These are phyloP conservation scores for Ganoderma sinense DNA, from an alignment of 1,284 basidiomycete species.

Conservation along the genomic window DNA sequence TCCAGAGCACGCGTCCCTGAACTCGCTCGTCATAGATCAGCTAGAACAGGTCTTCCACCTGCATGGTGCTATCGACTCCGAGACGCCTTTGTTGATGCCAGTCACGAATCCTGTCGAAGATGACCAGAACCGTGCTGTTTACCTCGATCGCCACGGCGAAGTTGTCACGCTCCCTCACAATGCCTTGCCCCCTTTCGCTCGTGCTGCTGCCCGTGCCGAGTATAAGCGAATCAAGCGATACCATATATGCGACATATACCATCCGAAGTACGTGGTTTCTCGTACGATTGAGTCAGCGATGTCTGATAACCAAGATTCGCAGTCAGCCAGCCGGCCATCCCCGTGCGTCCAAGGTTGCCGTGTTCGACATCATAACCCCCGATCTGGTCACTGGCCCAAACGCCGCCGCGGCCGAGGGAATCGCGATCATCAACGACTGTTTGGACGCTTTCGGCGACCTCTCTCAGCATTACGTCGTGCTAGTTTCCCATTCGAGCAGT, in stretches of 20 bases:
- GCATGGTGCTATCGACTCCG: constrained; percentile 90
- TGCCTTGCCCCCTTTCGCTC: constrained; percentile 84
- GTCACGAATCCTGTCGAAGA: constrained; percentile 63
- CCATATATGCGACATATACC: constrained; percentile 81
- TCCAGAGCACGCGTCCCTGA: constrained; percentile 78
- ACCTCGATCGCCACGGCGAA: constrained; percentile 87
- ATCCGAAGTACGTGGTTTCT: constrained; percentile 58
- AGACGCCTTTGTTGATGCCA: constrained; percentile 86
- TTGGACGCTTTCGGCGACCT: constrained; percentile 77
- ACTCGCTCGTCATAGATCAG: constrained; percentile 81
- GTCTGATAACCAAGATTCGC: background rate
- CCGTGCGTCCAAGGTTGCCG: constrained; percentile 70
- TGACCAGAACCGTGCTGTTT: constrained; percentile 68
- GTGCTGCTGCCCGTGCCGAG: constrained; percentile 80
- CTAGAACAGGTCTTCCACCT: constrained; percentile 83
- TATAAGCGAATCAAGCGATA: constrained; percentile 90
- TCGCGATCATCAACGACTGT: constrained; percentile 70
- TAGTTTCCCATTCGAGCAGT: constrained; percentile 80
- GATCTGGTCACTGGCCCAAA: constrained; percentile 66
- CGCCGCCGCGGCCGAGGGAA: constrained; percentile 74
- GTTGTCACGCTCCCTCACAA: constrained; percentile 84
- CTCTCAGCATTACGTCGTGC: constrained; percentile 69
- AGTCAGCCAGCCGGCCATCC: constrained; percentile 77
- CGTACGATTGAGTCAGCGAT: background rate
- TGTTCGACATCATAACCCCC: constrained; percentile 82